A percentile compares a stretch with the other conserved stretches of the same genome.
These are phyloP conservation scores for Aspergillus baeticus DNA, from an alignment of 495 filamentous ascomycete genomes.

Conservation along the genomic window DNA sequence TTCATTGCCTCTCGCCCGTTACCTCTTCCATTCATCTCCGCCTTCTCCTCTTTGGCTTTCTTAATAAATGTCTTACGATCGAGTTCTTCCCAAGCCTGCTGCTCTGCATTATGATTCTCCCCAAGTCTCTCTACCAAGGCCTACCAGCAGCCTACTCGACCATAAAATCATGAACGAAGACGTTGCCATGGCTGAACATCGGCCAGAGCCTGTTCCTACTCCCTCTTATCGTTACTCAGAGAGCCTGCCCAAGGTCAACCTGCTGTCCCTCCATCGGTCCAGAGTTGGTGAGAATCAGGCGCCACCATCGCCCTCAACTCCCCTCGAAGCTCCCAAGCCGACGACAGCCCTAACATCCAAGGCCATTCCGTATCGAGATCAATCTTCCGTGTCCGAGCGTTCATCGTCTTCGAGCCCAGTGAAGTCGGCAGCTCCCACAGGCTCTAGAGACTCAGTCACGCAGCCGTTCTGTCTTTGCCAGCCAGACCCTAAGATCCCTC, in stretches of 20 bases:
- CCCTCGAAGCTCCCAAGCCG: constrained; percentile 15
- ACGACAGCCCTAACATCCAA: constrained; percentile 16
- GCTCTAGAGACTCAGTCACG: constrained; percentile 34
- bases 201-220: constrained; percentile 6
- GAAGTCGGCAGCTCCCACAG: constrained; percentile 21
- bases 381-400: constrained; percentile 27
- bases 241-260: constrained; percentile 29
- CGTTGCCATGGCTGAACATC: constrained; percentile 18
- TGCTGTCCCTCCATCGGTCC: constrained; percentile 28
- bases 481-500: constrained; percentile 87
- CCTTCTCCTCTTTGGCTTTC: constrained; percentile 21
- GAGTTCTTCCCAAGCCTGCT: constrained; percentile 52
- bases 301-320: constrained; percentile 9
- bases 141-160: constrained; percentile 43
- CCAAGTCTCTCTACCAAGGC: constrained; percentile 30
- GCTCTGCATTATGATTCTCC: constrained; percentile 45
- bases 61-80: constrained; percentile 55
- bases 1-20: constrained; percentile 6
- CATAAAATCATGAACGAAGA: constrained; percentile 53
- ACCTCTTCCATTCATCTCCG: constrained; percentile 17
- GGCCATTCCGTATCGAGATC: constrained; percentile 26
- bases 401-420: constrained; percentile 36
- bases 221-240: constrained; percentile 27
- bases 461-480: constrained; percentile 91
- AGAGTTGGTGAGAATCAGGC: constrained; percentile 23